Base-by-base conservation (phyloP, 1,284 basidiomycete species). In the Neonothopanus nambi region DNA sequence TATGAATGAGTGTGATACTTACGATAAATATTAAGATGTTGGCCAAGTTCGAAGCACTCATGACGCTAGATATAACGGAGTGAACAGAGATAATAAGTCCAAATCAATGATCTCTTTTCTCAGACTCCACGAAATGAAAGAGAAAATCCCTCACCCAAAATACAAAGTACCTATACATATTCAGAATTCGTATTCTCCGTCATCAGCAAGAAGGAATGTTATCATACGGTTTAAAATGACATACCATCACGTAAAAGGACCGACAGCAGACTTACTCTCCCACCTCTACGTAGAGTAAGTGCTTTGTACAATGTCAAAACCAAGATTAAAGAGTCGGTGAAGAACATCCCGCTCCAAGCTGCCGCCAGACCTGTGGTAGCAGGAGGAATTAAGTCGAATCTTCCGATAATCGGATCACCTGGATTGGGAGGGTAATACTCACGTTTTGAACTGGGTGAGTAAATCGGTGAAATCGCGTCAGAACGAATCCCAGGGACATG, bases 241-340 rank as follows among this genome's bases (percentile, higher is more conserved):
- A 39, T 55, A 69, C 71, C 71, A 64, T 76, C 74, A 38, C 74
- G 66, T n/a, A 75, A 51, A 18, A 77, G 51, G n/a, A 72, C 54
- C 23, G 51, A 53, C 8, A 74, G 43, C 21, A 77, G 52, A 26
- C 58, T 63, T 3, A 61, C 55, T 12, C 60, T 61, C 17, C 58
- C 56, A 20, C 48, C 54, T 8, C 64, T 62, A 9, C 63, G 63
- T 0, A 68, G 41, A 2, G 54, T 59, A 8, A 75, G 61, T 5
- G 75, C 68, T 55, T 76, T 77, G 56, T 68, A 72, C 15, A 76
- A 55, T n/a, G 76, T 78, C 61, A 77, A 67, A 3, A 57, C 59
- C 53, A 78, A 75, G 12, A 77, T 67, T 39, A 71, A 43, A 3
- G 65, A 54, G 54, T 77, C 75, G 48, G 75, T 75, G 11, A 71